These are phyloP conservation scores for Chalaropsis ovoidea DNA, from an alignment of 2,329 filamentous ascomycete species.

Conservation along the genomic window DNA sequence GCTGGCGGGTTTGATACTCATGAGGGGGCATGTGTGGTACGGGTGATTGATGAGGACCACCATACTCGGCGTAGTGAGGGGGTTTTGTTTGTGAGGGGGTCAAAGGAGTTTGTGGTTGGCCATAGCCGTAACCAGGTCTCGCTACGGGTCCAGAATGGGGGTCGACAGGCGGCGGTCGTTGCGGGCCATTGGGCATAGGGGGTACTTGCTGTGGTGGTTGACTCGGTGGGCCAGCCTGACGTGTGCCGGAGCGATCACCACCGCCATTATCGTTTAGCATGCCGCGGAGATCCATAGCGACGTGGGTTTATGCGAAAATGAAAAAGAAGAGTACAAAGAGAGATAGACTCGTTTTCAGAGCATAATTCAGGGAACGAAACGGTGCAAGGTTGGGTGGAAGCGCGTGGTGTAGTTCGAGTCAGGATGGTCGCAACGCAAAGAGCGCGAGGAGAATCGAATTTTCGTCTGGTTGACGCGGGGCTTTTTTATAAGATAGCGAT, in stretches of 20 bases:
- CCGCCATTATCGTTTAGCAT: conserved; percentile 46
- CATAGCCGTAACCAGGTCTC: conserved; percentile 27
- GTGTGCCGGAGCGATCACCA: conserved; percentile 33
- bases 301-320: not conserved
- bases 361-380: conserved; percentile 8
- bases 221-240: conserved; percentile 25
- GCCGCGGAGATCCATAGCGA: conserved; percentile 43
- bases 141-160: conserved; percentile 28
- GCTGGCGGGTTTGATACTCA: conserved; percentile 35
- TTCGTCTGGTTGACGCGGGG: not conserved
- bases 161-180: conserved; percentile 18
- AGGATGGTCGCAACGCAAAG: not conserved
- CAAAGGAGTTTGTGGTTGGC: conserved; percentile 24
- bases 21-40: conserved; percentile 39
- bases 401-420: conserved; percentile 2
- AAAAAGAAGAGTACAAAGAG: not conserved
- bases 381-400: not conserved
- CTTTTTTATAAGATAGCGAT: not conserved
- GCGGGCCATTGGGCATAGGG: conserved; percentile 25
- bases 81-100: conserved; percentile 26
- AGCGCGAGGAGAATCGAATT: not conserved
- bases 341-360: not conserved
- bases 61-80: conserved; percentile 44
- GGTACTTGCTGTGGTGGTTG: conserved; percentile 29
- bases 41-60: conserved; percentile 32